Conservation (phyloP, 2,329 filamentous ascomycete genomes). For the Stromatinia cepivora region DNA sequence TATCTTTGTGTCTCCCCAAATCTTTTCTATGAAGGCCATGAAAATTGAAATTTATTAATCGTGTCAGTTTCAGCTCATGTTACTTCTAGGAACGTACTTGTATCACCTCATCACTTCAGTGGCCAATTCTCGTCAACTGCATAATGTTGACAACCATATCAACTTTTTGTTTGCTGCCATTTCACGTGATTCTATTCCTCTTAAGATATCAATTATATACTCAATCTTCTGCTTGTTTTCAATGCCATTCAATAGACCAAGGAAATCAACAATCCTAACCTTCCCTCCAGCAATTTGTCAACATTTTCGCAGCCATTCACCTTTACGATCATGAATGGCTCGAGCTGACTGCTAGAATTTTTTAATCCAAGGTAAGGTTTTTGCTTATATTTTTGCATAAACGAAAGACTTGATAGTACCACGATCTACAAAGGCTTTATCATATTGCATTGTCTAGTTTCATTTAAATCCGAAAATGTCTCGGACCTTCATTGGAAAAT, state of each 20-base stretch:
- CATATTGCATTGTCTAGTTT: neutral
- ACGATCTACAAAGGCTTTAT: accelerated
- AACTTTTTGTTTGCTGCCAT: neutral
- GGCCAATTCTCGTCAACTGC: neutral
- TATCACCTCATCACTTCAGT: neutral
- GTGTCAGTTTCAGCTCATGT: neutral
- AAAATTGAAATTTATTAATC: neutral
- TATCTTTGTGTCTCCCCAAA: too few species aligned
- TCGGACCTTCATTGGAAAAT: neutral
- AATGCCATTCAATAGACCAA: neutral
- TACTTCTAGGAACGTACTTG: neutral
- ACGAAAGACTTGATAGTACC: neutral
- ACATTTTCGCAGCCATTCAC: neutral
- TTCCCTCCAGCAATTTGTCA: neutral
- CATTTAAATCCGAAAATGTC: neutral
- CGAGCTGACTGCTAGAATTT: neutral
- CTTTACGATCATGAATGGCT: neutral
- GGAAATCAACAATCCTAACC: neutral
- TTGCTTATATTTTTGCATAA: neutral
- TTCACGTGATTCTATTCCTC: neutral
- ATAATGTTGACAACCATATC: neutral
- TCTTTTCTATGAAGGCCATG: too few species aligned
- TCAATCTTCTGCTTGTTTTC: neutral
- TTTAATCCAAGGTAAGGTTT: neutral
- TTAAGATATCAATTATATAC: neutral